phyloP scores from a whole-genome alignment of 2,329 filamentous ascomycete genomes.

The Fusarium globosum region DNA sequence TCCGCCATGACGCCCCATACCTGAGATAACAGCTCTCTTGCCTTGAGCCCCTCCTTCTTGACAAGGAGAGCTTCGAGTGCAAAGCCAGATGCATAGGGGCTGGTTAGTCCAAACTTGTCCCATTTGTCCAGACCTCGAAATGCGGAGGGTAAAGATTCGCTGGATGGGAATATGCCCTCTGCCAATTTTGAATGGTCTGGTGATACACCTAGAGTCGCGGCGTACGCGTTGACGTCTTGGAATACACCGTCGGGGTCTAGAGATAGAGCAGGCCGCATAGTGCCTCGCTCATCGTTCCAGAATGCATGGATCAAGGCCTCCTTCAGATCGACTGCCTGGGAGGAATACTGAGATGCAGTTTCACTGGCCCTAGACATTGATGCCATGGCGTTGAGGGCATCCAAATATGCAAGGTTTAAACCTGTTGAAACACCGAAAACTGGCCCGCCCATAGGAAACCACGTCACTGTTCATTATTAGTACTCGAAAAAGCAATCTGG shows the following conservation, averaged over 20 bases:
- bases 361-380: neutral
- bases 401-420: neutral
- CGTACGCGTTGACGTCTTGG: slow-evolving; percentile 7
- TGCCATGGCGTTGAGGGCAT: neutral
- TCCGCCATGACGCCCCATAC: slow-evolving; percentile 1
- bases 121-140: neutral
- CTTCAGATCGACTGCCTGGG: neutral
- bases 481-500: fast-evolving
- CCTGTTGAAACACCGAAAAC: neutral
- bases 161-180: neutral
- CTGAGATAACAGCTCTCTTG: neutral
- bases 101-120: neutral
- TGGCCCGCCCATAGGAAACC: slow-evolving; percentile 5
- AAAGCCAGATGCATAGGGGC: slow-evolving; percentile 5
- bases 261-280: neutral
- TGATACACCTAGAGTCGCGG: neutral
- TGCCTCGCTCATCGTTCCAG: neutral
- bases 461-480: neutral
- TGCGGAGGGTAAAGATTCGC: fast-evolving
- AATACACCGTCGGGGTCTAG: neutral
- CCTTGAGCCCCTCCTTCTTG: neutral
- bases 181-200: neutral
- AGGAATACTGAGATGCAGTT: neutral
- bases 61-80: neutral
- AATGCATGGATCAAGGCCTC: fast-evolving